Evolutionary conservation across 1,139 yeast species (phyloP), one percentile per base, ranked within the genome.

Genomic region (Zygotorulaspora mrakii): DNA sequence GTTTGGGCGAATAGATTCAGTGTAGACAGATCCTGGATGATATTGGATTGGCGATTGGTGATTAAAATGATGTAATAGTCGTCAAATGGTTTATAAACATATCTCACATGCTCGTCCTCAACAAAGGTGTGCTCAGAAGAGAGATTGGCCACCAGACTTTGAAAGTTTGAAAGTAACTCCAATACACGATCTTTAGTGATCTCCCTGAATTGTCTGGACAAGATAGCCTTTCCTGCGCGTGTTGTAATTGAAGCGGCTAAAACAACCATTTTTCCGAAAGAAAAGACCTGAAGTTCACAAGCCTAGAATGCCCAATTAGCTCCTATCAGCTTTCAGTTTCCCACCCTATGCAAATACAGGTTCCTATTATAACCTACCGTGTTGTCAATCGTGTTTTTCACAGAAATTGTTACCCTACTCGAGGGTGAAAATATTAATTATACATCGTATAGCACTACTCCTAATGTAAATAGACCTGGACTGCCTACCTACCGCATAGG

Each of bases 161-260:
- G 96, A 66, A 91, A 88, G 54, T 81, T 83, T 27, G 96, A 83
- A 59, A 94, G 71, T 51, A 91, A 71, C 33, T 88, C 85, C 33
- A 94, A 82, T 55, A 89, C 89, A 52, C 95, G 74, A 59, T 89
- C 95, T 61, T 82, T 82, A 36, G 86, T 73, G 55, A 91, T 68
- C 51, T 88, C 96, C 49, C 81, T 76, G 68, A 91, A 94, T 68
- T 88, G 98, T 61, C 99, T 80, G 23, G 96, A 86, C 43, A 94
- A 70, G 50, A 94, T 77, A 26, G 96, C 89, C 59, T 88, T 91
- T 45, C 99, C 99, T 45, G 94, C 86, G 56, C 94, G 85, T 36
- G 96, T 85, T 65, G 96, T 87, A 55, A 91, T 85, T 37, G 96
- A 85, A 42, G 96, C 96, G 41, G 98, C 95, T 63, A 91, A 74